Evolutionary conservation across 495 filamentous ascomycete species (phyloP).

Genomic region (Achaetomiella virescens): DNA sequence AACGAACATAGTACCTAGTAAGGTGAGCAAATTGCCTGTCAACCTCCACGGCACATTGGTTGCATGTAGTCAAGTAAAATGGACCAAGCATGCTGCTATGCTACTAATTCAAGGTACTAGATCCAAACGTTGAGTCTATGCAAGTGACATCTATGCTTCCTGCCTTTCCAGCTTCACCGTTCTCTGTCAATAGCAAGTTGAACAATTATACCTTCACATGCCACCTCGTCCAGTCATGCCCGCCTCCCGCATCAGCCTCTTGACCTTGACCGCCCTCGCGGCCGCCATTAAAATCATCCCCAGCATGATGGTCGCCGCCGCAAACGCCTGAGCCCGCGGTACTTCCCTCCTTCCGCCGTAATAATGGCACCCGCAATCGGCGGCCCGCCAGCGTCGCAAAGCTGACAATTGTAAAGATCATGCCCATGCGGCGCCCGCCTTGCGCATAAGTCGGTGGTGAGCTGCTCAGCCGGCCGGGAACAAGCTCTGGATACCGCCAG

Average conservation of each 20-base stretch:
- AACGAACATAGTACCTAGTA: too few species aligned
- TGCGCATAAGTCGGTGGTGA: conserved; percentile 57
- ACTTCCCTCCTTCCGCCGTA: conserved; percentile 47
- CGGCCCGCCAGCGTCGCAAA: conserved; percentile 67
- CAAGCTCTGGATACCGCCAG: conserved; percentile 62
- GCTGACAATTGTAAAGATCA: conserved; percentile 70
- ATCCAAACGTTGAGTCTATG: too few species aligned
- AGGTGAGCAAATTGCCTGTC: too few species aligned
- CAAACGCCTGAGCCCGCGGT: conserved; percentile 60
- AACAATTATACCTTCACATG: conserved; percentile 18
- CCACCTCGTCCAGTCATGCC: not conserved
- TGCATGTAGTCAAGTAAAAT: too few species aligned
- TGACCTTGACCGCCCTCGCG: conserved; percentile 31
- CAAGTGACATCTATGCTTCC: too few species aligned
- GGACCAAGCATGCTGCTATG: too few species aligned
- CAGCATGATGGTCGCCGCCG: conserved; percentile 42
- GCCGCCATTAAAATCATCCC: conserved; percentile 40
- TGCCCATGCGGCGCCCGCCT: conserved; percentile 69
- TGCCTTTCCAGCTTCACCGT: too few species aligned
- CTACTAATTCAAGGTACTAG: too few species aligned
- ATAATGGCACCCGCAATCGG: conserved; percentile 68
- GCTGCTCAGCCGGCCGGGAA: conserved; percentile 59
- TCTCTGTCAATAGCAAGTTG: too few species aligned
- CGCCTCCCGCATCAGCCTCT: conserved; percentile 15
- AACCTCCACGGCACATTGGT: too few species aligned